Base-by-base conservation (phyloP, 1,284 basidiomycete species). In the Heterobasidion parviporum region DNA sequence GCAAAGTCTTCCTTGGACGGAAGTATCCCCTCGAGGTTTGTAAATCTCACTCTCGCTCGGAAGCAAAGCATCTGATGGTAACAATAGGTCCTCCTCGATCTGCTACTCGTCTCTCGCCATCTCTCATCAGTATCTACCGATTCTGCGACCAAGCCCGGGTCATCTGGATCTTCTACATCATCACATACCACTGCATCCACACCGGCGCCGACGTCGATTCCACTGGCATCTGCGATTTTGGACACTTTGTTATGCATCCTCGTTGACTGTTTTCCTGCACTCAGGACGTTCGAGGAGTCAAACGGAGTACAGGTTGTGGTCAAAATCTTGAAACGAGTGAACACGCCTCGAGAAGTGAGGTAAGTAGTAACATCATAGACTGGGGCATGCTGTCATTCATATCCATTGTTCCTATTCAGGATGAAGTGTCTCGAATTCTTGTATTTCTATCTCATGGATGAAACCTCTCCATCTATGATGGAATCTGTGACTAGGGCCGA, bases 351-450 rank as follows among this genome's bases (percentile, higher is more conserved):
- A 56, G 88, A 91, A 73, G 88, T 94, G 55, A 76, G 89, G 92
- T 94, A 59, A 58, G 83, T 72, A 8, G 4, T 10, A 8, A 50
- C 1, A 14, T n/a, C 33, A 15, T 14, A 5, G 6, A 41, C 16
- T 20, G 34, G 20, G 16, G 16, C 26, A 50, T 34, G 52, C 16
- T 41, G 38, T 10, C 52, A 32, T 43, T 8, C 38, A 45, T 14
- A 15, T 38, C 7, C 55, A 52, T 47, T 32, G 15, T 1, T 47
- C 43, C 3, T 43, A 4, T 26, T 26, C 56, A 94, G 92, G 63
- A 94, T 95, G 87, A 94, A 95, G 73, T 94, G 91, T 61, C 77
- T 95, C 26, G 93, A 95, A 66, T 93, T 95, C 64, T 72, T 96
- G 5, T 94, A 94, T 68, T 95, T 94, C 67, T 96, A 95, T 67